Evolutionary conservation across 257 asterid genomes (phyloP).

Genomic region (Nicotiana knightiana): DNA sequence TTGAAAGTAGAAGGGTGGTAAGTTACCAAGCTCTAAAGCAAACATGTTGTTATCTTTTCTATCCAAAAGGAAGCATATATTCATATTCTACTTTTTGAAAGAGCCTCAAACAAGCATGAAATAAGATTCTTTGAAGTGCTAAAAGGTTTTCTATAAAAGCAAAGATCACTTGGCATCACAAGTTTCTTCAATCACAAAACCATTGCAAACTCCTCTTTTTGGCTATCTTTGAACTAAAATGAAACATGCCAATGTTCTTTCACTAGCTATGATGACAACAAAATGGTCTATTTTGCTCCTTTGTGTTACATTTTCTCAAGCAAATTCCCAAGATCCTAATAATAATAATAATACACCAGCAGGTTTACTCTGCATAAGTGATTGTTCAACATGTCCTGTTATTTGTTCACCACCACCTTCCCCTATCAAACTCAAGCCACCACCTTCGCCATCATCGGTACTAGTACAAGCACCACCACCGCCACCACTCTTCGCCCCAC

Average conservation of each 20-base stretch:
- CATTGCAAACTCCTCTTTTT: background rate
- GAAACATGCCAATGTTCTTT: conserved; percentile 16
- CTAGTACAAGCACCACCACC: conserved; percentile 24
- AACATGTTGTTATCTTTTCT: background rate
- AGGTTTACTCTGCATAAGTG: conserved; percentile 60
- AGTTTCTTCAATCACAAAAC: conserved; percentile 7
- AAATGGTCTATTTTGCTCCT: conserved; percentile 20
- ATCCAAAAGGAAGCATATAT: background rate
- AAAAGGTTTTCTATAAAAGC: conserved; percentile 15
- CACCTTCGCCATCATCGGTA: conserved; percentile 14
- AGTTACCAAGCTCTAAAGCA: conserved; percentile 1
- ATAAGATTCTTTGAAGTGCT: background rate
- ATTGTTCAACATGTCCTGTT: conserved; percentile 62
- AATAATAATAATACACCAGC: conserved; percentile 14
- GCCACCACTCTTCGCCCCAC: conserved; percentile 17
- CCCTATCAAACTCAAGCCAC: conserved; percentile 15
- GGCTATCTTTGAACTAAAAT: conserved; percentile 15
- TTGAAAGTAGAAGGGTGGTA: background rate
- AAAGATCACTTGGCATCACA: conserved; percentile 15
- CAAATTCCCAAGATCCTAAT: conserved; percentile 21
- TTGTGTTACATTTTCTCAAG: conserved; percentile 14
- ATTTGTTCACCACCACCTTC: conserved; percentile 72
- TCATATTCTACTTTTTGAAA: background rate
- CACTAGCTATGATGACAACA: conserved; percentile 14
- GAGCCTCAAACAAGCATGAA: conserved; percentile 10